Conservation (phyloP, 768 basidiomycete genomes). For the Russula ochroleuca region DNA sequence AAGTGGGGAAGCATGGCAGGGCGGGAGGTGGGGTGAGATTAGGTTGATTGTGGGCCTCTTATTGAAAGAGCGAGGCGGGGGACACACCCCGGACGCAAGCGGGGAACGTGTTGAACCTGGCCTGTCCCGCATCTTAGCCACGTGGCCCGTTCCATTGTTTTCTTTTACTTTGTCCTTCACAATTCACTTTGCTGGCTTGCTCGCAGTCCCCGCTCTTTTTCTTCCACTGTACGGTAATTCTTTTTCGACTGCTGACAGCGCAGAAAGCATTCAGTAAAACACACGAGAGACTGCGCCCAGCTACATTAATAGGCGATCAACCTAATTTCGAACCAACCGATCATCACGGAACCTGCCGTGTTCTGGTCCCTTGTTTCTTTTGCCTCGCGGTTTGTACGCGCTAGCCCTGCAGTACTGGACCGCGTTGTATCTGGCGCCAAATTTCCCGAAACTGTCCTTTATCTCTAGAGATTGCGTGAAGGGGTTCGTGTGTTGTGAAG, state of each 20-base stretch:
- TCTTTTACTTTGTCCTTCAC: too few relatives aligned
- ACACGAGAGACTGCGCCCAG: neutral
- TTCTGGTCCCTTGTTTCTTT: too few relatives aligned
- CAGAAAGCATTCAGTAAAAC: neutral
- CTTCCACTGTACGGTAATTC: neutral
- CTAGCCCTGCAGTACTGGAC: neutral
- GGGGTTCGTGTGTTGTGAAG: neutral
- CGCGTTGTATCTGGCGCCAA: neutral
- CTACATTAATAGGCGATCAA: neutral
- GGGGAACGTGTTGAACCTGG: neutral
- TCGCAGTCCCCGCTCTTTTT: neutral
- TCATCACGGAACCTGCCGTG: neutral
- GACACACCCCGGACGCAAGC: neutral
- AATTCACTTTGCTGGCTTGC: too few relatives aligned
- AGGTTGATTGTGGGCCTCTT: neutral
- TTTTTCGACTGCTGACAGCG: neutral
- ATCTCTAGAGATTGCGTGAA: neutral
- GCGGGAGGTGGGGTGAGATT: neutral
- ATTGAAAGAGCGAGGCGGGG: slow-evolving; percentile 3
- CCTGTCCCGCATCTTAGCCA: neutral
- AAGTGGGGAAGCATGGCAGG: neutral
- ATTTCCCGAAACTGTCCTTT: neutral
- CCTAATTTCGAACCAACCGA: neutral
- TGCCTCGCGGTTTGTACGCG: neutral
- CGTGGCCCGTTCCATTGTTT: neutral